Base-by-base conservation (phyloP, 805 yeast species). In the Candida khao-thaluensis region DNA sequence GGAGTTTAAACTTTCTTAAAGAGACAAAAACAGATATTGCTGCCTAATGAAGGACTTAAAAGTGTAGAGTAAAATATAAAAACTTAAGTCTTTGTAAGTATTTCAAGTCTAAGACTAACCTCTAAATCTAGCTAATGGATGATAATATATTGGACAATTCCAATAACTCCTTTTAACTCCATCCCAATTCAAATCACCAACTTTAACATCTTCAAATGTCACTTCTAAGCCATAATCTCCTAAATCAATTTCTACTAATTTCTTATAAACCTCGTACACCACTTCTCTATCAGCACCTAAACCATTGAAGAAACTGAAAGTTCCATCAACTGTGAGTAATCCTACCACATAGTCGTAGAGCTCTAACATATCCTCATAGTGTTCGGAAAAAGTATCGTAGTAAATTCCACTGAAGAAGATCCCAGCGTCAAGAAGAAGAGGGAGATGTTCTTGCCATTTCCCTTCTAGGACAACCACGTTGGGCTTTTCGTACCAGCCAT, bases 341-440 rank as follows among this genome's bases (percentile, higher is more conserved):
- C 96, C 97, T 14, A 88, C 95, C 4, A 86, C 72, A 9, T 74
- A 56, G 60, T 91, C 96, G 55, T 83, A 87, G 18, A 91, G 68
- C 36, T 86, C 91, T 33, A 88, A 68, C 93, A 90, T 85, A 56
- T 90, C 96, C 44, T 71, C 71, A 59, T 91, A 90, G 57, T 87
- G 95, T 57, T 90, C 98, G 47, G 95, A 85, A 59, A 84, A 90
- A 0, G 98, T 91, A 58, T 90, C 98, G 57, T 85, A 90, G 61
- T 90, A 90, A 24, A 91, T 85, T 3, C 97, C 97, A 56, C 89
- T 88, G 60, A 90, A 85, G 52, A 80, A 84, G 1, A 84, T 79
- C 2, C 72, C 72, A 28, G 74, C 52, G 37, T 76, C 77, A 18
- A 90, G 58, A 23, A 91, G 66, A 18, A 69, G 66, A 24, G 88